A percentile compares a stretch with the other conserved stretches of the same genome.
Conservation (phyloP, 2,329 filamentous ascomycete genomes). For the Pseudocercospora musae region DNA sequence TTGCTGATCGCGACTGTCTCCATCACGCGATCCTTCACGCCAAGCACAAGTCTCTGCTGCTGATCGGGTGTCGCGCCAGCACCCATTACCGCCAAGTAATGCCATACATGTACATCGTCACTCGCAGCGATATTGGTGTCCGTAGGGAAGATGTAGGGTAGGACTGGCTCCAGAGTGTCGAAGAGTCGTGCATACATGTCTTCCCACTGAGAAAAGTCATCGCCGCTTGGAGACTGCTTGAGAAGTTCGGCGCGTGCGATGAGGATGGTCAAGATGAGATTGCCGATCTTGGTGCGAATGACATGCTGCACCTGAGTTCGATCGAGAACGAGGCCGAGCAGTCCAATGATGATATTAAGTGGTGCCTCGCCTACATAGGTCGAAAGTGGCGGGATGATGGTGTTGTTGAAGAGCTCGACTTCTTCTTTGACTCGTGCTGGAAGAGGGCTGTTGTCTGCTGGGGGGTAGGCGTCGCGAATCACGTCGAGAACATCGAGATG, state of each 20-base stretch:
- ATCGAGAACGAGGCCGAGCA: conserved; percentile 78
- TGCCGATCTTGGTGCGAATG: conserved; percentile 79
- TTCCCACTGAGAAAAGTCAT: conserved; percentile 77
- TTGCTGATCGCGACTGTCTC: conserved; percentile 88
- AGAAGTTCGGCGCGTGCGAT: conserved; percentile 90
- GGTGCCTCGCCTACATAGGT: conserved; percentile 87
- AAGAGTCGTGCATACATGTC: conserved; percentile 83
- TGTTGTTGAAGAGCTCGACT: conserved; percentile 82
- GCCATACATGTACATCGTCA: conserved; percentile 96
- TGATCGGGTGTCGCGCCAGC: conserved; percentile 91
- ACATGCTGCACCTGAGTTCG: conserved; percentile 81
- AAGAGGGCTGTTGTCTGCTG: conserved; percentile 67
- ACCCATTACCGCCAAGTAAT: conserved; percentile 91
- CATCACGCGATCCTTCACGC: conserved; percentile 97
- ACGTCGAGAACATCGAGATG: conserved; percentile 92
- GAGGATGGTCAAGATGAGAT: conserved; percentile 88
- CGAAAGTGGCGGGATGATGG: conserved; percentile 87
- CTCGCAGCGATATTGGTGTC: conserved; percentile 66
- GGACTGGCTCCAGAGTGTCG: conserved; percentile 76
- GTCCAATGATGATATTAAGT: conserved; percentile 83
- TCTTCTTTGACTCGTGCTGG: conserved; percentile 79
- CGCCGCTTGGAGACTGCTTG: conserved; percentile 66
- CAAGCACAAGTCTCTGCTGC: conserved; percentile 88
- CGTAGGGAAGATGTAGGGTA: conserved; percentile 84
- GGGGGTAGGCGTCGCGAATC: conserved; percentile 72